These are phyloP conservation scores for Rhodotorula sp. DNA, from an alignment of 1,284 basidiomycete species.

Conservation along the genomic window DNA sequence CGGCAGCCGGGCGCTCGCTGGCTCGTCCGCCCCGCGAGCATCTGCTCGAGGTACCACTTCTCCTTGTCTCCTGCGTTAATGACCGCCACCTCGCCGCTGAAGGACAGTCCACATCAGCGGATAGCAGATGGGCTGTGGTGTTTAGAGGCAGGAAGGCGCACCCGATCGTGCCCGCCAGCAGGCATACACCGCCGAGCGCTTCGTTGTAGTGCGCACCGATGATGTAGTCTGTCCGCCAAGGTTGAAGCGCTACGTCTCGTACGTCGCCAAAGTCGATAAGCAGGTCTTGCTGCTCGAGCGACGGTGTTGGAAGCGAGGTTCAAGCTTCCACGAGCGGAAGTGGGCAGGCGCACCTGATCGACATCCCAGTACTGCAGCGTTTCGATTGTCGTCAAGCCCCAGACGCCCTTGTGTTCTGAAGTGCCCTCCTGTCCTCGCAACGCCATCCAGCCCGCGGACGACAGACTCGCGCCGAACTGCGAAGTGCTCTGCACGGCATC, in stretches of 20 bases:
- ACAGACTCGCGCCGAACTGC: conserved; percentile 43
- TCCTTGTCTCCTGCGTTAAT: conserved; percentile 36
- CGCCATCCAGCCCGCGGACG: conserved; percentile 41
- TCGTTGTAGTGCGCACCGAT: conserved; percentile 33
- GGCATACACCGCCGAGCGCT: conserved; percentile 37
- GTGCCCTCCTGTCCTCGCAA: conserved; percentile 16
- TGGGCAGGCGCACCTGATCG: conserved; percentile 29
- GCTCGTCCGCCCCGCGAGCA: conserved; percentile 1
- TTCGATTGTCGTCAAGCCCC: conserved; percentile 44
- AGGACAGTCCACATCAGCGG: no score
- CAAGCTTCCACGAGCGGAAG: background rate
- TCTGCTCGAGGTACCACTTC: conserved; percentile 42
- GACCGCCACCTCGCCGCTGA: conserved; percentile 41
- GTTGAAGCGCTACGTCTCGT: conserved; percentile 41
- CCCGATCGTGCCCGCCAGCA: conserved; percentile 40
- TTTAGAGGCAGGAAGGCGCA: conserved; percentile 6
- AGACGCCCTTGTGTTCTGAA: conserved; percentile 34
- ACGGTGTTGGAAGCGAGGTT: background rate
- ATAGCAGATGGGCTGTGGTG: background rate
- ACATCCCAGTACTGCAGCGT: conserved; percentile 43
- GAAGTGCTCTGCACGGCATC: conserved; percentile 51
- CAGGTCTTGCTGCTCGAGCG: conserved; percentile 26
- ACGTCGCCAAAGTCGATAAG: conserved; percentile 37
- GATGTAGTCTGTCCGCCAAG: conserved; percentile 41
- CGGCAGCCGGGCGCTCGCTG: conserved; percentile 2